Base-by-base conservation (phyloP, 331 rosid species). In the Quercus phellos region DNA sequence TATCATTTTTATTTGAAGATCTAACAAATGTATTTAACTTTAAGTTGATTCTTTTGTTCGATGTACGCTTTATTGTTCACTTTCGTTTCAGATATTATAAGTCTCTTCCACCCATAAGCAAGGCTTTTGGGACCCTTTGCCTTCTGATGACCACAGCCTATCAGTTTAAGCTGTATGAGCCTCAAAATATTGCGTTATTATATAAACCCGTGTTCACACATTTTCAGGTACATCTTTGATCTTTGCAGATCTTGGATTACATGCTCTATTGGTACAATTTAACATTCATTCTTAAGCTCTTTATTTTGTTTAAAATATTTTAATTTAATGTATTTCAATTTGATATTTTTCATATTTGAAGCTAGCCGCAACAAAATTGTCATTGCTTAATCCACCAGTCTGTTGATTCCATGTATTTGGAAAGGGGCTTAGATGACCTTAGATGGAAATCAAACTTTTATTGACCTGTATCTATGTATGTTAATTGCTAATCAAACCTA, bases 21-120 rank as follows among this genome's bases (percentile, higher is more conserved):
- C 74, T 51, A 55, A 2, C 16, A 21, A 18, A 43, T 68, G 69
- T 60, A 71, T 26, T 51, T 53, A 14, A 72, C 46, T 38, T 8
- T 38, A 8, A 38, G 46, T 68, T 18, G 9, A 69, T 42, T 74
- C 53, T 32, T 74, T 74, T 32, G 46, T 30, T 34, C 6, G 38
- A 27, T 64, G 19, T 67, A 6, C 38, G 61, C n/a, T 27, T 78
- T 70, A 27, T 32, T 42, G 54, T 32, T 50, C 74, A 18, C 64
- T 53, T 5, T 59, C 24, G 18, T 85, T 87, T 80, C 92, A 95
- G 99, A 81, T 95, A 21, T 75, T 93, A 93, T 79, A 76, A 80
- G 59, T 86, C 99, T 43, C 99, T 95, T 67, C 99, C 99, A 55
- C 99, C 99, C 21, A 89, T 93, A 78, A 90, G 88, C 80, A 95